A percentile compares a stretch with the other conserved stretches of the same genome.
phyloP scores from a whole-genome alignment of 1,284 basidiomycete genomes.

The Takashimella tepidaria region DNA sequence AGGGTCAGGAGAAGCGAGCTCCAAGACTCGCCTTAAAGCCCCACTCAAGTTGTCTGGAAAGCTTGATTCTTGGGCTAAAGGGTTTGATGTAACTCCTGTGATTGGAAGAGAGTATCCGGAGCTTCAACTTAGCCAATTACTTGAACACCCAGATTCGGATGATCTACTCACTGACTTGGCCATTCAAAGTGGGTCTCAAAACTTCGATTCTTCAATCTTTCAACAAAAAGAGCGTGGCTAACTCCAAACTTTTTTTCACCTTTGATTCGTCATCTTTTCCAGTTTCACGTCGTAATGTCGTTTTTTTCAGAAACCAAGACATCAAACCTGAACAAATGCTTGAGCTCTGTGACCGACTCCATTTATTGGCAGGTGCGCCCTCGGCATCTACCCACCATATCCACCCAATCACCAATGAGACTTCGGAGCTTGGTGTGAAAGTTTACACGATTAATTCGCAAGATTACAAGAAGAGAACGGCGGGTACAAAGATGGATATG shows the following conservation, averaged over 20 bases:
- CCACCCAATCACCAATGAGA: conserved; percentile 57
- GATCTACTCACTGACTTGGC: background rate
- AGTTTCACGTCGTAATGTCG: conserved; percentile 62
- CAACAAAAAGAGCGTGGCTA: background rate
- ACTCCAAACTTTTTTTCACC: background rate
- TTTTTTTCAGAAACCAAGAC: conserved; percentile 60
- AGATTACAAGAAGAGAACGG: background rate
- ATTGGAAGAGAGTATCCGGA: background rate
- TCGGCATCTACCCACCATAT: conserved; percentile 55
- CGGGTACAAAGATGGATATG: background rate
- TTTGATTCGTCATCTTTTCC: conserved; percentile 6
- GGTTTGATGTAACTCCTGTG: background rate
- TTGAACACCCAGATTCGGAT: background rate
- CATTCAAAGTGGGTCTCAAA: background rate
- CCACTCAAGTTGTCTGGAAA: background rate
- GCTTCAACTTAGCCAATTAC: background rate
- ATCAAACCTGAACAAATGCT: conserved; percentile 51
- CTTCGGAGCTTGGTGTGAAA: conserved; percentile 11
- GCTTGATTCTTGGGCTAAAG: background rate
- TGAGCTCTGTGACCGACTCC: conserved; percentile 52
- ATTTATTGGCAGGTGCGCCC: conserved; percentile 57
- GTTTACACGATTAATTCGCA: background rate
- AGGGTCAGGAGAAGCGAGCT: background rate
- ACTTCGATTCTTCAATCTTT: background rate
- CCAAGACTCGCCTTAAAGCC: background rate